Evolutionary conservation across 2,329 filamentous ascomycete species (phyloP).

Genomic region (Fusarium buharicum): DNA sequence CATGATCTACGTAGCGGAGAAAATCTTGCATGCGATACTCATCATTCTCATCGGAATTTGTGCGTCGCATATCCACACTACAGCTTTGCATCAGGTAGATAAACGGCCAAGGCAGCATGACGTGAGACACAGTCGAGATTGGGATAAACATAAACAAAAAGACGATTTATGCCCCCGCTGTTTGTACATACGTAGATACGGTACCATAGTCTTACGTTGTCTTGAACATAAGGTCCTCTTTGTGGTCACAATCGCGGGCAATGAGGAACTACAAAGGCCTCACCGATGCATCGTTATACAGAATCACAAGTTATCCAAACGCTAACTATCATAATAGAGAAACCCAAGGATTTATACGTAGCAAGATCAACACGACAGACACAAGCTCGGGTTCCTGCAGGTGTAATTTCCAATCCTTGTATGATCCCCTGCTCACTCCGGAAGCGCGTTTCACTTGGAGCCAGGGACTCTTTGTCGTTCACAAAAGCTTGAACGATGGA

Average conservation of each 20-base stretch:
- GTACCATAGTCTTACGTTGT: background rate
- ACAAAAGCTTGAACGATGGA: conserved; percentile 10
- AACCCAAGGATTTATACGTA: conserved; percentile 6
- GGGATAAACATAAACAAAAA: background rate
- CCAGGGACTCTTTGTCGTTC: conserved; percentile 13
- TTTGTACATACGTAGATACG: background rate
- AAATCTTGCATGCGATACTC: background rate
- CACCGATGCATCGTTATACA: background rate
- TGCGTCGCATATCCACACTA: conserved; percentile 15
- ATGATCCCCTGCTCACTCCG: conserved; percentile 33
- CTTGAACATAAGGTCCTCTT: background rate
- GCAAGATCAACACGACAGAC: conserved; percentile 16
- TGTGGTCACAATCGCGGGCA: background rate
- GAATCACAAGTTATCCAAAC: background rate
- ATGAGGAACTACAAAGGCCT: background rate
- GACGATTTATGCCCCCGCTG: background rate
- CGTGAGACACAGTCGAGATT: conserved; percentile 3
- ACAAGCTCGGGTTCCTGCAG: conserved; percentile 39
- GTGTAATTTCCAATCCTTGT: conserved; percentile 43
- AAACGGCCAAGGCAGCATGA: conserved; percentile 15
- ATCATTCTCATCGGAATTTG: conserved; percentile 1
- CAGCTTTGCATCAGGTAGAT: background rate
- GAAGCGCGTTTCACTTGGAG: conserved; percentile 37
- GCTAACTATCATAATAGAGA: background rate
- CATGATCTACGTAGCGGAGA: conserved; percentile 28